These are phyloP conservation scores for Linum usitatissimum DNA, from an alignment of 345 rosid species.

Conservation along the genomic window DNA sequence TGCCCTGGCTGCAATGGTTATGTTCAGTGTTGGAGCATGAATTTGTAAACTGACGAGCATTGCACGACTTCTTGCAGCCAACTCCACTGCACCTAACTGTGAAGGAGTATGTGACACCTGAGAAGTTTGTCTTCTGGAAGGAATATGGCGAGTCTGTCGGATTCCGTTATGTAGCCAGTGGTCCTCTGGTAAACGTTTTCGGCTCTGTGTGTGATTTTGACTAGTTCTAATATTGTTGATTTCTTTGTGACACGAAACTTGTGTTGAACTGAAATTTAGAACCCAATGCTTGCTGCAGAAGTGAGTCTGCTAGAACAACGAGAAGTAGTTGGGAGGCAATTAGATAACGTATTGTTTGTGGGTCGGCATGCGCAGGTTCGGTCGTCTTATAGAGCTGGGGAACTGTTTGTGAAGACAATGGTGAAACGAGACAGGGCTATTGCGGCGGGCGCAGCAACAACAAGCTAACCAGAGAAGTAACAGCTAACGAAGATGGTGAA, in stretches of 20 bases:
- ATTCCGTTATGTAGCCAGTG: conserved; percentile 91
- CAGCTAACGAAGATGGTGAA: no score
- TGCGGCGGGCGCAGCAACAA: conserved; percentile 4
- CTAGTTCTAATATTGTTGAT: neutral
- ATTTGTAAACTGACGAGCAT: neutral
- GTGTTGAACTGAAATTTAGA: neutral
- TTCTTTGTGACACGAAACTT: conserved; percentile 1
- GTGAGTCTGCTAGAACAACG: neutral
- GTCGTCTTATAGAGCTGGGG: conserved; percentile 93
- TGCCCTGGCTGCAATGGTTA: neutral
- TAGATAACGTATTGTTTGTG: neutral
- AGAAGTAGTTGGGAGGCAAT: neutral
- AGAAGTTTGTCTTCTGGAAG: conserved; percentile 92
- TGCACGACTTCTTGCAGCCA: conserved; percentile 46
- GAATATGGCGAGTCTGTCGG: conserved; percentile 91
- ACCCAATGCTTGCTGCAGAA: neutral
- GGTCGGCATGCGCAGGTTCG: conserved; percentile 48
- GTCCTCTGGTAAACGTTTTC: conserved; percentile 65
- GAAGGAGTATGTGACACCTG: conserved; percentile 87
- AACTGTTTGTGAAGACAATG: conserved; percentile 89
- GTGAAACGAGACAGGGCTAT: conserved; percentile 47
- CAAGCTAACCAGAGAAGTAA: no score
- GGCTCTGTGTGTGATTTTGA: neutral
- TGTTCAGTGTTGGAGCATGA: neutral
- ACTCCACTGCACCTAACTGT: conserved; percentile 91